Base-by-base conservation (phyloP, 2,329 filamentous ascomycete species). In the Boeremia lycopersici region DNA sequence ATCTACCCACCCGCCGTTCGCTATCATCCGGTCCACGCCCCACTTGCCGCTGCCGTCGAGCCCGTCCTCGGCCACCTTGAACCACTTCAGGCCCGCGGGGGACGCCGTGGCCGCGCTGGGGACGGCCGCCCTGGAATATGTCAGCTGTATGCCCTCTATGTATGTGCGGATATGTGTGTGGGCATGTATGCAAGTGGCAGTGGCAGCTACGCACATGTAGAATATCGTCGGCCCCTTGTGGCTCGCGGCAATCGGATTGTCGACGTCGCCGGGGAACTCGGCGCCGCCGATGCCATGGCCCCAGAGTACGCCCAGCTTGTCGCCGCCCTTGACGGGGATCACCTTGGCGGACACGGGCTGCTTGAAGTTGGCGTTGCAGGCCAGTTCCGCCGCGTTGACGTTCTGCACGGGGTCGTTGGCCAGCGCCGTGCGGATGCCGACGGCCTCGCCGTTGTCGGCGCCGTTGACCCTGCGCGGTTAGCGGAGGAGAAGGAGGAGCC, bases 221-320 rank as follows among this genome's bases (percentile, higher is more conserved):
- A 76, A 70, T 9, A 75, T 64, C 4, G 73, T 64, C 12, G 72
- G 72, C 9, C 79, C 79, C 71, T 82, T 81, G 64, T 82, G 79
- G 29, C 72, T 77, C 44, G 74, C 69, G 8, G 80, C 79, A 56
- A 81, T 81, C 7, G 79, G 80, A 53, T 83, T 72, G 55, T 82
- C 80, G 2, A 73, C 59, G 17, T 72, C 69, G 59, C 76, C 76
- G 39, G 80, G 48, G 60, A 74, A 77, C 67, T 84, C 81, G 7
- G 78, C 74, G 42, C 82, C 82, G 48, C 82, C 82, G 50, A 84
- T 79, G 45, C 84, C 74, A 62, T 84, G 82, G 36, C 81, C 80
- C 76, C 79, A 84, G 68, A 75, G 79, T 1, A 81, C 76, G 7
- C 82, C 82, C 40, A 84, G 72, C 60, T 77, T 75, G 65, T 83